phyloP scores from a whole-genome alignment of 441 rosid species.

The Adansonia gregorii region DNA sequence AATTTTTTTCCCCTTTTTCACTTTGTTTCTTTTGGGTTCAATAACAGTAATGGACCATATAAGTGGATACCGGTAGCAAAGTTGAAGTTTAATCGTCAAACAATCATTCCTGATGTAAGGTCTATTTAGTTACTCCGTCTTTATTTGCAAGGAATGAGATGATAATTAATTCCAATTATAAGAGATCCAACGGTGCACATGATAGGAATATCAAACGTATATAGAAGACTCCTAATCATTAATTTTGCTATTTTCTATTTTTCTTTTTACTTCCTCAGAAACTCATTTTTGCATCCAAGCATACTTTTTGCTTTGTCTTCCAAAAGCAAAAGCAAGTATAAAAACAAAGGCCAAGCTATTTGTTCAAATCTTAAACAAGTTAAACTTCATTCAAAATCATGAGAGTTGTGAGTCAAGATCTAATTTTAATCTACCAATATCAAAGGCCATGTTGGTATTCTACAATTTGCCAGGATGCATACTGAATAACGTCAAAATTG shows the following conservation, averaged over 20 bases:
- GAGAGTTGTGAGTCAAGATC: neutral
- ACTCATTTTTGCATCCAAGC: neutral
- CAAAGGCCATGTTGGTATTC: neutral
- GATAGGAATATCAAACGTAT: neutral
- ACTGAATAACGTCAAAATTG: neutral
- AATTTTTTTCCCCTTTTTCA: no score
- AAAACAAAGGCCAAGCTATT: neutral
- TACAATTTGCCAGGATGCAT: neutral
- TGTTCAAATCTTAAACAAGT: neutral
- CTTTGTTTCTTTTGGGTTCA: neutral
- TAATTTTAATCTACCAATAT: neutral
- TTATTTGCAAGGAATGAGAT: neutral
- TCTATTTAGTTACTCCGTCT: neutral
- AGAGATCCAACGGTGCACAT: neutral
- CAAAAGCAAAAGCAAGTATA: neutral
- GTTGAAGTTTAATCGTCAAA: neutral
- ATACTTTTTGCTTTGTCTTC: neutral
- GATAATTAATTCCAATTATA: neutral
- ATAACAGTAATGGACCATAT: neutral
- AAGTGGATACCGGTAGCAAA: neutral
- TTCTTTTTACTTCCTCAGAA: neutral
- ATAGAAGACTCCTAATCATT: neutral
- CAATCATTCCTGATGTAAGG: neutral
- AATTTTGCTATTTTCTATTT: neutral
- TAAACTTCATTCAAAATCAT: neutral